A percentile compares a stretch with the other conserved stretches of the same genome.
phyloP scores from a whole-genome alignment of 805 yeast species.

The Candida khao-thaluensis region DNA sequence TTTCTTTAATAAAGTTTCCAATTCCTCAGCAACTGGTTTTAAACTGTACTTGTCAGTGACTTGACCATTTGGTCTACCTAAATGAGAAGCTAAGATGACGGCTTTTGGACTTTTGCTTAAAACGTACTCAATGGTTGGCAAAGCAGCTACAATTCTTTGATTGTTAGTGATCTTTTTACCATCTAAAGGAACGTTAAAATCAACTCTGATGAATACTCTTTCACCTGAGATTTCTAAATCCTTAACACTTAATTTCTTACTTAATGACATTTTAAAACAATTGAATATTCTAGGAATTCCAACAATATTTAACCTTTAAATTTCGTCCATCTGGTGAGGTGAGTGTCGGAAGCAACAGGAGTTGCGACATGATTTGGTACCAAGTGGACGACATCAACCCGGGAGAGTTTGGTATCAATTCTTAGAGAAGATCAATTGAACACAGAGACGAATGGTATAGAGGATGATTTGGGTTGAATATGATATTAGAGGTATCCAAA shows the following conservation, averaged over 20 bases:
- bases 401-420: no score
- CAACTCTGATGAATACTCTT: constrained; percentile 98
- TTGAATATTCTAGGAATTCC: constrained; percentile 2
- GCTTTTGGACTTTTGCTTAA: constrained; percentile 88
- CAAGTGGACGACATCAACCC: constrained; percentile 9
- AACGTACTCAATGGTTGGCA: constrained; percentile 97
- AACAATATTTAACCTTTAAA: constrained; percentile 1
- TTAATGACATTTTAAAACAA: constrained; percentile 72
- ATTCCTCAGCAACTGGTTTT: constrained; percentile 90
- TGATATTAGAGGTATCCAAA: no score
- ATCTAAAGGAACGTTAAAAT: constrained; percentile 92
- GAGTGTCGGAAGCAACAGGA: constrained; percentile 8
- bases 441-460: no score
- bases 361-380: constrained; percentile 1
- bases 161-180: constrained; percentile 97
- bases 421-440: no score
- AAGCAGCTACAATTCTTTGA: constrained; percentile 99
- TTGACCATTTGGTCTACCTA: constrained; percentile 99
- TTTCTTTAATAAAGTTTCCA: constrained; percentile 66
- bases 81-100: constrained; percentile 90
- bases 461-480: background rate
- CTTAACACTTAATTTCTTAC: constrained; percentile 88
- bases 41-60: constrained; percentile 80
- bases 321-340: constrained; percentile 20
- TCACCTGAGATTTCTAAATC: constrained; percentile 85